These are phyloP conservation scores for Penicillium soppii DNA, from an alignment of 495 filamentous ascomycete genomes.

Conservation along the genomic window DNA sequence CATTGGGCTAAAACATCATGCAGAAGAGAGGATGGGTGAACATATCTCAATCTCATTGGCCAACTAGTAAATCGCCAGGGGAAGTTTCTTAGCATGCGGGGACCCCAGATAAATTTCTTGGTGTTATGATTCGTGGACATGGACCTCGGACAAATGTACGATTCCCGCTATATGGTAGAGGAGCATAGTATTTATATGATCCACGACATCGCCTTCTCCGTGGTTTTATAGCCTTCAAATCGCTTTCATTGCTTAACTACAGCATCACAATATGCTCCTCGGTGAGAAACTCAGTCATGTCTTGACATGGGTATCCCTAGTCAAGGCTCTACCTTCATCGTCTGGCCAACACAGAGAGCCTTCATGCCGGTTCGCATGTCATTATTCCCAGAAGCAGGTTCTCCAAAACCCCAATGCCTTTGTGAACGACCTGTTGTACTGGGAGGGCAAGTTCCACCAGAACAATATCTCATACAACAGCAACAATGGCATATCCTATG, in stretches of 20 bases:
- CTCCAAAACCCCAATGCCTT: slow-evolving; percentile 22
- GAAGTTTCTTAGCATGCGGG: not conserved
- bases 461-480: slow-evolving; percentile 34
- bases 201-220: not conserved
- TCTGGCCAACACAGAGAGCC: slow-evolving; percentile 7
- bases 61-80: not conserved
- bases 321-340: not conserved
- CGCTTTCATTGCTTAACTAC: no score
- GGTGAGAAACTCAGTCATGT: not conserved
- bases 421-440: slow-evolving; percentile 30
- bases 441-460: slow-evolving; percentile 36
- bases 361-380: slow-evolving; percentile 28
- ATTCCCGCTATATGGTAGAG: not conserved
- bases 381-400: slow-evolving; percentile 23
- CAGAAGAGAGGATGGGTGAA: no score
- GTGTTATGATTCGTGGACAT: not conserved
- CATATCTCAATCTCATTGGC: not conserved
- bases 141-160: not conserved
- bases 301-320: not conserved
- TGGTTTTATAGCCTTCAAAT: no score
- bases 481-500: slow-evolving; percentile 35
- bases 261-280: slow-evolving; percentile 5
- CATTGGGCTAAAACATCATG: no score
- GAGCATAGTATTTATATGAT: not conserved
- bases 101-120: not conserved